A percentile compares a stretch with the other conserved stretches of the same genome.
Conservation (phyloP, 345 rosid species). For the Ceriops tagal region DNA sequence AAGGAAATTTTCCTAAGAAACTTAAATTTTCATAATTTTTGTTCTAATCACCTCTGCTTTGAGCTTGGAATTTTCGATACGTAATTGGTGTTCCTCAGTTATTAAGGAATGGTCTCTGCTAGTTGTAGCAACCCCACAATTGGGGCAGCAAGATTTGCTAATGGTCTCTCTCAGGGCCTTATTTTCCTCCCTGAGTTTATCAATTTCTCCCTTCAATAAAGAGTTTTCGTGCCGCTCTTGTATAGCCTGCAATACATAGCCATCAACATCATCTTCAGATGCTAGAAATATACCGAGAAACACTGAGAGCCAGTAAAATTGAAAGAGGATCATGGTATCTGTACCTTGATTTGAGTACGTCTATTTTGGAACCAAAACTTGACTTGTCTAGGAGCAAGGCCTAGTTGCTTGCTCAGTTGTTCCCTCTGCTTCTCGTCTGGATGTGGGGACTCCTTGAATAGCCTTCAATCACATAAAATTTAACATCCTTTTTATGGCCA, state of each 20-base stretch:
- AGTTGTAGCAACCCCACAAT: slow-evolving; percentile 64
- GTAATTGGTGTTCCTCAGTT: slow-evolving; percentile 59
- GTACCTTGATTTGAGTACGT: slow-evolving; percentile 91
- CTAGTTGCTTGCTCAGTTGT: slow-evolving; percentile 83
- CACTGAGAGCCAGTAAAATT: too few relatives aligned
- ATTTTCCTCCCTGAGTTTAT: slow-evolving; percentile 79
- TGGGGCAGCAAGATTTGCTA: slow-evolving; percentile 72
- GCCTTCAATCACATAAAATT: slow-evolving; percentile 22
- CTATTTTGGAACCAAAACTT: slow-evolving; percentile 99
- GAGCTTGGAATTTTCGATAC: slow-evolving; percentile 80
- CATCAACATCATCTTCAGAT: neutral
- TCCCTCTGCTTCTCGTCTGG: slow-evolving; percentile 99
- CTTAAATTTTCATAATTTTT: too few relatives aligned
- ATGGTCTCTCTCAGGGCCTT: slow-evolving; percentile 80
- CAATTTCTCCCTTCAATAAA: slow-evolving; percentile 72
- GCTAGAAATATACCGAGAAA: too few relatives aligned
- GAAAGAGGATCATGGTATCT: too few relatives aligned
- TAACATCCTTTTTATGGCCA: too few relatives aligned
- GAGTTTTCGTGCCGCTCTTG: slow-evolving; percentile 98
- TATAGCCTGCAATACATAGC: slow-evolving; percentile 50
- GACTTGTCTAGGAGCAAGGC: slow-evolving; percentile 94
- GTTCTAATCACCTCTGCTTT: slow-evolving; percentile 57
- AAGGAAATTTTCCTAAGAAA: too few relatives aligned
- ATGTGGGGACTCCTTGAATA: slow-evolving; percentile 95
- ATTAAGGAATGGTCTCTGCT: slow-evolving; percentile 42